A percentile compares a stretch with the other conserved stretches of the same genome.
phyloP scores from a whole-genome alignment of 139 green algal genomes.

The Picochlorum costavermella region DNA sequence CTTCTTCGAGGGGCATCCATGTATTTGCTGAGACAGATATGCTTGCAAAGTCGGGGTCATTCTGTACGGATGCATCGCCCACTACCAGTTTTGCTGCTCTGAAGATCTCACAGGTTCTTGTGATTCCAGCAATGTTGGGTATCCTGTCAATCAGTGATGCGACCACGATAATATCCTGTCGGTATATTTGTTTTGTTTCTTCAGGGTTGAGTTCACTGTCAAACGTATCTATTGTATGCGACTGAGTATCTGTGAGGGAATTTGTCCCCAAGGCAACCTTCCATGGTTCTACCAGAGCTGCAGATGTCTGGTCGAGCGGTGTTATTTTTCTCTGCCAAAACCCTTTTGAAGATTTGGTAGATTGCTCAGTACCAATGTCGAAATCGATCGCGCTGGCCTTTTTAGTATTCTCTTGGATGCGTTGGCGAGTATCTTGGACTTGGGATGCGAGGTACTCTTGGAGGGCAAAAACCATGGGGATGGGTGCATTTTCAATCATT shows the following conservation, averaged over 20 bases:
- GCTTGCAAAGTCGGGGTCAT: conserved; percentile 50
- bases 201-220: background rate
- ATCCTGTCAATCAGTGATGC: conserved; percentile 77
- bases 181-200: background rate
- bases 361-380: too few species aligned
- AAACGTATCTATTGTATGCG: conserved; percentile 8
- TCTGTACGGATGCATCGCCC: conserved; percentile 44
- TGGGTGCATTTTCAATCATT: too few species aligned
- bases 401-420: too few species aligned
- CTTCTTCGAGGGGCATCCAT: conserved; percentile 75
- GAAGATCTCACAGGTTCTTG: conserved; percentile 78
- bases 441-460: too few species aligned
- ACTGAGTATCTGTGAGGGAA: background rate
- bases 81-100: conserved; percentile 65
- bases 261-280: conserved; percentile 20
- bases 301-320: background rate
- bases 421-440: too few species aligned
- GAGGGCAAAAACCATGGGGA: too few species aligned
- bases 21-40: conserved; percentile 83
- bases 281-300: conserved; percentile 5
- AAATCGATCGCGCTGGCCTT: too few species aligned
- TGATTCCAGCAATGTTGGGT: conserved; percentile 84
- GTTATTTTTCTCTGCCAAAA: conserved; percentile 5
- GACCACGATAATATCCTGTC: conserved; percentile 79
- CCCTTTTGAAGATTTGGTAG: background rate